These are phyloP conservation scores for Funneliformis caledonium DNA, from an alignment of 371 early-diverging fungal species.

Conservation along the genomic window DNA sequence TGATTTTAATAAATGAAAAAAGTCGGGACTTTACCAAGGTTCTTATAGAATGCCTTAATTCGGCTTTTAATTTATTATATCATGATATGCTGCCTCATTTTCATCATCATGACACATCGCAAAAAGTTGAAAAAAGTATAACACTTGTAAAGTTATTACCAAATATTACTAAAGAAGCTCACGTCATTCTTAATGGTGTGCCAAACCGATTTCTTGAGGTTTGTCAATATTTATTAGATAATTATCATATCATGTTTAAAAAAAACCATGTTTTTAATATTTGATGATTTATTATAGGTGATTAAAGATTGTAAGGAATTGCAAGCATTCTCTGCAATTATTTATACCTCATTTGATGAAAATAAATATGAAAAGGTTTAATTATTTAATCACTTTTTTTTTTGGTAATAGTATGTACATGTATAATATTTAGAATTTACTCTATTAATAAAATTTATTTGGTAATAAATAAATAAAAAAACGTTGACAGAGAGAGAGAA, in stretches of 20 bases:
- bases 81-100: slow-evolving; percentile 42
- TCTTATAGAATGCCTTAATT: slow-evolving; percentile 57
- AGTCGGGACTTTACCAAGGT: slow-evolving; percentile 69
- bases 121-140: slow-evolving; percentile 43
- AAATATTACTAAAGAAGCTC: slow-evolving; percentile 74
- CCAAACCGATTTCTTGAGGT: slow-evolving; percentile 84
- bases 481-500: not conserved
- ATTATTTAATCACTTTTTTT: not conserved
- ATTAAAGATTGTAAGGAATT: slow-evolving; percentile 72
- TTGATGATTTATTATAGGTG: slow-evolving; percentile 47
- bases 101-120: not conserved
- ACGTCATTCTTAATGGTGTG: slow-evolving; percentile 78
- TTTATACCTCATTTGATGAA: slow-evolving; percentile 67
- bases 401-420: not conserved
- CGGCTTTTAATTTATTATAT: slow-evolving; percentile 63
- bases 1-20: not conserved
- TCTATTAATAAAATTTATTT: not conserved
- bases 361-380: not conserved
- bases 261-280: not conserved
- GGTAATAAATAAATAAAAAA: not conserved
- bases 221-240: slow-evolving; percentile 21
- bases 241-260: not conserved
- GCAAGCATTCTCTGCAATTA: slow-evolving; percentile 74
- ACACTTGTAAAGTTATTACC: slow-evolving; percentile 81
- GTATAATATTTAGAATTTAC: not conserved